A percentile compares a stretch with the other conserved stretches of the same genome.
These are phyloP conservation scores for Aleurites moluccanus DNA, from an alignment of 441 rosid genomes.

Conservation along the genomic window DNA sequence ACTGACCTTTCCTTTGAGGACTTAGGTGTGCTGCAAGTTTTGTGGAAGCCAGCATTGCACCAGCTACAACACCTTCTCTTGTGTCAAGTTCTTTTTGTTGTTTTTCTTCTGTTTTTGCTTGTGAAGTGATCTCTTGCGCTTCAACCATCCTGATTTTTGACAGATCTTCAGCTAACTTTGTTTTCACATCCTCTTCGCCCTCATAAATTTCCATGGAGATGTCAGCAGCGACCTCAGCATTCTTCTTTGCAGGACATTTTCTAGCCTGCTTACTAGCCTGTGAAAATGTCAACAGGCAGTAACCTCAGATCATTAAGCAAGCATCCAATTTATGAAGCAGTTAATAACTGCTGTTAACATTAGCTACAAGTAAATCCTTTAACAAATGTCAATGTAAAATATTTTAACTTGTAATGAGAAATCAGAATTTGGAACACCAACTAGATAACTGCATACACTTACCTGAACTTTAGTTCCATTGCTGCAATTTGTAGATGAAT, in stretches of 20 bases:
- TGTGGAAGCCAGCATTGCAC: conserved; percentile 16
- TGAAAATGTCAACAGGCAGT: conserved; percentile 25
- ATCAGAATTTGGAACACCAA: conserved; percentile 2
- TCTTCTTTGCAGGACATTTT: conserved; percentile 36
- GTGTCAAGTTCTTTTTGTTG: conserved; percentile 18
- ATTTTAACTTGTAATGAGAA: not conserved
- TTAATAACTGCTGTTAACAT: not conserved
- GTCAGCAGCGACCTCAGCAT: conserved; percentile 32
- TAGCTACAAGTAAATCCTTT: conserved; percentile 5
- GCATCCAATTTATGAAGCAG: not conserved
- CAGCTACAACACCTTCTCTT: conserved; percentile 29
- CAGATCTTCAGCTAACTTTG: conserved; percentile 63
- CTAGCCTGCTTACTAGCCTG: conserved; percentile 43
- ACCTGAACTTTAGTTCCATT: conserved; percentile 54
- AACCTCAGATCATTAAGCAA: conserved; percentile 8
- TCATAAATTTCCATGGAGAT: conserved; percentile 37
- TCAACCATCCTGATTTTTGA: conserved; percentile 78
- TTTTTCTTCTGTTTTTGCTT: conserved; percentile 29
- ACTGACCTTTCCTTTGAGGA: conserved; percentile 37
- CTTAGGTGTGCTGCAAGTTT: conserved; percentile 19
- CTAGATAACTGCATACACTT: conserved; percentile 6
- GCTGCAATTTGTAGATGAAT: conserved; percentile 32
- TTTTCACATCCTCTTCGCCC: conserved; percentile 52
- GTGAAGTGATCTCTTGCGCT: conserved; percentile 33
- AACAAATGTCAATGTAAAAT: not conserved